Conservation (phyloP, 768 basidiomycete genomes). For the Hydnomerulius pinastri region DNA sequence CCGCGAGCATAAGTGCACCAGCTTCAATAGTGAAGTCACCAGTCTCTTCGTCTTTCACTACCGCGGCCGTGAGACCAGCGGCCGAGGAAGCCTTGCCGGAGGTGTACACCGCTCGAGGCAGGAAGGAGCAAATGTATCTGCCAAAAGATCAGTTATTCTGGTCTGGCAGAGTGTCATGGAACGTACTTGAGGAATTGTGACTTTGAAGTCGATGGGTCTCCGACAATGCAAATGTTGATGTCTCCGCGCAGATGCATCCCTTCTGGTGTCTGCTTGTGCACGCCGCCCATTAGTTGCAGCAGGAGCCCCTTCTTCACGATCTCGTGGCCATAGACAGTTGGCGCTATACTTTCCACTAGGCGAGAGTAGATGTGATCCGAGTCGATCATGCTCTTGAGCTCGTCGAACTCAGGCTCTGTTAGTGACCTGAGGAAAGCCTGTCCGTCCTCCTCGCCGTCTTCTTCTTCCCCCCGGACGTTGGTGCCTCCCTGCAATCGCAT, state of each 20-base stretch:
- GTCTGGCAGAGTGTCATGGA: not conserved
- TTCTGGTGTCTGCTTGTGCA: constrained; percentile 94
- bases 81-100: constrained; percentile 99
- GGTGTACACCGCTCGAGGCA: constrained; percentile 97
- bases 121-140: constrained; percentile 97
- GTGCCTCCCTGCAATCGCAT: constrained; percentile 61
- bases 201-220: constrained; percentile 97
- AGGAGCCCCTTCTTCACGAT: constrained; percentile 98
- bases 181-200: constrained; percentile 97
- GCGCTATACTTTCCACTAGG: constrained; percentile 92
- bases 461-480: constrained; percentile 89
- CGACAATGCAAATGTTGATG: constrained; percentile 97
- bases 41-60: constrained; percentile 97
- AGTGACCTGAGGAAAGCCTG: constrained; percentile 87
- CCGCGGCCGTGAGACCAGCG: constrained; percentile 97
- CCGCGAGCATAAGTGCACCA: constrained; percentile 97
- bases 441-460: constrained; percentile 72
- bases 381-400: constrained; percentile 92
- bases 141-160: not conserved
- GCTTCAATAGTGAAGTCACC: constrained; percentile 99
- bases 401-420: constrained; percentile 93
- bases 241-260: constrained; percentile 99
- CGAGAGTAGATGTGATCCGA: constrained; percentile 94
- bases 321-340: constrained; percentile 98
- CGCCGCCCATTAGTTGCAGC: constrained; percentile 96